Evolutionary conservation across 2,329 filamentous ascomycete genomes (phyloP), one percentile per base, ranked within the genome.

Genomic region (Grosmannia serpens): DNA sequence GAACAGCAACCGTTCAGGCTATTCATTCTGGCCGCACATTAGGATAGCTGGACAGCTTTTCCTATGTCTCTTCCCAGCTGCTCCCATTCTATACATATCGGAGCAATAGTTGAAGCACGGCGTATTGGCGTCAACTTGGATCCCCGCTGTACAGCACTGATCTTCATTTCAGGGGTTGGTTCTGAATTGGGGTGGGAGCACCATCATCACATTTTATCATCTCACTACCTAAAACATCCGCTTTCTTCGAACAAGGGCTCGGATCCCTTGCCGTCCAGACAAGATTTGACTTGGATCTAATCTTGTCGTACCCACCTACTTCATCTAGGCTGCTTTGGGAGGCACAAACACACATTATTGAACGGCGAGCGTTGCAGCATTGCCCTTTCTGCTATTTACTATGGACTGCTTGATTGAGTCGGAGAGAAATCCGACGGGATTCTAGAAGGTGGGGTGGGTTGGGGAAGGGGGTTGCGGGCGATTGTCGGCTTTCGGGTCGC

Each of bases 11-110:
- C 49, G 66, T 77, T 46, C 77, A 78, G 64, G 73, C 77, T 33
- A 77, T 83, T 44, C 77, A 79, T 62, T 81, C 75, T 63, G 78
- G 78, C 47, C 76, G 78, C 54, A 76, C 76, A 3, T 68, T 81
- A 59, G 77, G 77, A 41, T 81, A 67, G 53, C 27, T 27, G 38
- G 55, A 7, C 41, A 24, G 51, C 54, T 33, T 47, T 58, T 58
- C 10, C 13, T 38, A 55, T 55, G 52, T 52, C 26, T 47, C 54
- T 31, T 49, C 33, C 38, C 41, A 27, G 3, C 1, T 9, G 4
- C 4, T 10, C 7, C 29, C 29, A 50, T 27, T 38, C 8, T 22
- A 22, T 44, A n/a, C 20, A 35, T 24, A 10, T 29, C 13, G 10
- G 20, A 8, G 27, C 31, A 38, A 38, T 6, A 24, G 44, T 56